phyloP scores from a whole-genome alignment of 2,329 filamentous ascomycete species.

The Exserohilum rostratum region DNA sequence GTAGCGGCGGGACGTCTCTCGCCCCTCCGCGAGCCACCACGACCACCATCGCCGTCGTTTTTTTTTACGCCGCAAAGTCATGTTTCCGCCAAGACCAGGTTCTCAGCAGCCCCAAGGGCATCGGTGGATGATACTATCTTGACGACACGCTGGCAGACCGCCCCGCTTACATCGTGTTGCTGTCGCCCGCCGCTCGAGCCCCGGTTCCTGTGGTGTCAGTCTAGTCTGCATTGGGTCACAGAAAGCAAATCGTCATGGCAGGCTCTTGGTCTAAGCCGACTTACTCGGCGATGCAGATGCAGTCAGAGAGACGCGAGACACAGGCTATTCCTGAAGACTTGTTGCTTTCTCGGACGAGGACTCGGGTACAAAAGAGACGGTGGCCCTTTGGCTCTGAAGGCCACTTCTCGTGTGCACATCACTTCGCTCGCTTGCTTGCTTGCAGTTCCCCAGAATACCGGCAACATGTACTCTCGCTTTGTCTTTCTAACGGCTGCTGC shows the following conservation, averaged over 20 bases:
- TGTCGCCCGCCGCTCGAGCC: slow-evolving; percentile 25
- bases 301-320: slow-evolving; percentile 9
- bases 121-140: slow-evolving; percentile 10
- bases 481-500: slow-evolving; percentile 29
- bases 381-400: slow-evolving; percentile 12
- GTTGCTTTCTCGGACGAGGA: slow-evolving; percentile 12
- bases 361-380: slow-evolving; percentile 29
- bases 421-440: slow-evolving; percentile 8
- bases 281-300: slow-evolving; percentile 7
- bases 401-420: slow-evolving; percentile 2
- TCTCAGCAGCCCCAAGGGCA: slow-evolving; percentile 20
- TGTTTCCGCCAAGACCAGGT: not conserved
- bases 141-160: slow-evolving; percentile 22
- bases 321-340: slow-evolving; percentile 15
- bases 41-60: slow-evolving; percentile 1
- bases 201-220: slow-evolving; percentile 14
- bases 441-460: slow-evolving; percentile 1
- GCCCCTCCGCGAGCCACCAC: slow-evolving; percentile 12
- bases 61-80: slow-evolving; percentile 4
- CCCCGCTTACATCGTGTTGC: slow-evolving; percentile 17
- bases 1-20: slow-evolving; percentile 19
- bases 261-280: slow-evolving; percentile 4
- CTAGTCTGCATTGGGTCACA: slow-evolving; percentile 17
- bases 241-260: slow-evolving; percentile 21
- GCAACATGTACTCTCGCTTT: slow-evolving; percentile 34